phyloP scores from a whole-genome alignment of 495 filamentous ascomycete species.

The Penicillium crystallinum region DNA sequence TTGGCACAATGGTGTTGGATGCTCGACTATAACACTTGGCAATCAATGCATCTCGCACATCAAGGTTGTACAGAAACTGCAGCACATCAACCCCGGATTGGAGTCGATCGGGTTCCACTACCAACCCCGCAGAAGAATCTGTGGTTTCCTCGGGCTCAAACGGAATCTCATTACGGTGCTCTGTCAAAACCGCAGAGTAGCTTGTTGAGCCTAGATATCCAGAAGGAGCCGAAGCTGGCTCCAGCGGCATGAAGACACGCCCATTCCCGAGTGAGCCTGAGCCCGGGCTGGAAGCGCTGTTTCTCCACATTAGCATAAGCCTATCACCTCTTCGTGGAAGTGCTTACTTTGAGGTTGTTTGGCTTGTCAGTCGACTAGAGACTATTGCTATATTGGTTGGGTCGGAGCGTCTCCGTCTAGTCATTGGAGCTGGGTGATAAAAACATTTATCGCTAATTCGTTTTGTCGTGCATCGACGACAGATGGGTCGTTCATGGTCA shows the following conservation, averaged over 20 bases:
- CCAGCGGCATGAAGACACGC: constrained; percentile 20
- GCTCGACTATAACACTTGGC: constrained; percentile 21
- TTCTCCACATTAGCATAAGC: not conserved
- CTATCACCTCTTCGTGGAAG: not conserved
- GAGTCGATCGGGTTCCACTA: constrained; percentile 27
- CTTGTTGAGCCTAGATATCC: constrained; percentile 49
- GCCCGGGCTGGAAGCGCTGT: constrained; percentile 27
- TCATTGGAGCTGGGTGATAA: constrained; percentile 45
- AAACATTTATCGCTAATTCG: constrained; percentile 33
- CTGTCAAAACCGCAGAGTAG: constrained; percentile 43
- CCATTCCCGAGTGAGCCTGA: constrained; percentile 20
- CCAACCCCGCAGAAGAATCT: constrained; percentile 22
- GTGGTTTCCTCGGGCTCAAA: constrained; percentile 33
- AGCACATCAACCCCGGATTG: constrained; percentile 43
- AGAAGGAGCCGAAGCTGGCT: constrained; percentile 25
- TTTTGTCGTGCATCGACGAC: constrained; percentile 32
- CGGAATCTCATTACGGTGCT: constrained; percentile 34
- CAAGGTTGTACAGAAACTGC: constrained; percentile 34
- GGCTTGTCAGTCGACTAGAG: constrained; percentile 13
- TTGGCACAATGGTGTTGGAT: constrained; percentile 21
- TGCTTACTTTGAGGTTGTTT: constrained; percentile 27
- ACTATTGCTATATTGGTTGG: constrained; percentile 7
- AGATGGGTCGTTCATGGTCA: constrained; percentile 39
- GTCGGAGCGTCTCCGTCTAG: constrained; percentile 21
- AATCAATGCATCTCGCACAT: constrained; percentile 21